phyloP scores from a whole-genome alignment of 2,329 filamentous ascomycete species.

The Colletotrichum abscissum region DNA sequence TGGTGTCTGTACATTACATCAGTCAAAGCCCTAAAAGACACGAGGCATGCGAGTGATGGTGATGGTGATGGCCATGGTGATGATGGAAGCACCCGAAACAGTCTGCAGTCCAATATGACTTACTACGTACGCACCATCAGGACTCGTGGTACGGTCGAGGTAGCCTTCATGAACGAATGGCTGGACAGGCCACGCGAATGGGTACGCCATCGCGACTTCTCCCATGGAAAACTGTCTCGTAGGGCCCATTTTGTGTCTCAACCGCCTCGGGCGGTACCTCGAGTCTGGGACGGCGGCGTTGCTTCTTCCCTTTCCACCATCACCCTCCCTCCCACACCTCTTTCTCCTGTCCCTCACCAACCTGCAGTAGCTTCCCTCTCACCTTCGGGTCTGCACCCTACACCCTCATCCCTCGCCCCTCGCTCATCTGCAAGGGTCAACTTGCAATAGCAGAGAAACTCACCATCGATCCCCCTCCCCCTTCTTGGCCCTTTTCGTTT shows the following conservation, averaged over 20 bases:
- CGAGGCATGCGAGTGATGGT: constrained; percentile 45
- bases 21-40: background rate
- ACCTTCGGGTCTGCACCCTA: background rate
- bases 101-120: background rate
- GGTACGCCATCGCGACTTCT: constrained; percentile 9
- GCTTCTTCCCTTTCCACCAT: constrained; percentile 18
- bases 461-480: background rate
- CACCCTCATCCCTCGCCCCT: constrained; percentile 12
- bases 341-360: constrained; percentile 5
- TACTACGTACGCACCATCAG: background rate
- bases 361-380: constrained; percentile 20
- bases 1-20: background rate
- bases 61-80: constrained; percentile 55
- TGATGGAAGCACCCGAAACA: constrained; percentile 51
- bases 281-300: constrained; percentile 21
- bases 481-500: background rate
- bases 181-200: background rate
- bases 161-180: background rate
- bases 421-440: constrained; percentile 29
- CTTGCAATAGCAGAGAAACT: constrained; percentile 4
- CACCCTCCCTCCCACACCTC: constrained; percentile 10
- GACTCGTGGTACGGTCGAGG: background rate
- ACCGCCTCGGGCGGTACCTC: constrained; percentile 1
- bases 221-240: constrained; percentile 11
- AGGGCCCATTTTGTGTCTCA: constrained; percentile 6